Evolutionary conservation across 768 basidiomycete species (phyloP), one percentile per base, ranked within the genome.

Genomic region (Plicaturopsis crispa): DNA sequence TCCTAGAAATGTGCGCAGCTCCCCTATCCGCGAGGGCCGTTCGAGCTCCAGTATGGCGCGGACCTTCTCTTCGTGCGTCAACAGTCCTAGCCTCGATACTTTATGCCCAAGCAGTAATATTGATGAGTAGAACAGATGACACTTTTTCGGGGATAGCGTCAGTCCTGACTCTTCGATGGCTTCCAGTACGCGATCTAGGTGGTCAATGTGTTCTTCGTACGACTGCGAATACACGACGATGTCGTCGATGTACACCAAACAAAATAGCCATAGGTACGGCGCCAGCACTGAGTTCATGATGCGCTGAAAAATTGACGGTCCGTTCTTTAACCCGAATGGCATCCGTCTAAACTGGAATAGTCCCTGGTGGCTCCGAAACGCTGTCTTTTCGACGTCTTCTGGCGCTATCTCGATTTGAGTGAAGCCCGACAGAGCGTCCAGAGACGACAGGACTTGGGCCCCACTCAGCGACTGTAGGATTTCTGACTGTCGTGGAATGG

Each of bases 191-290:
- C 36, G 8, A 20, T 60, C 61, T 0, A 64, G 13, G 33, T 64
- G 60, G 1, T 31, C 1, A 2, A 59, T 1, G 39, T 69, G 63
- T 2, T 66, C 54, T 1, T 60, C 43, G 2, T 53, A 53, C 1
- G 39, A 43, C 21, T 38, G 28, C 0, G 58, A 61, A 35, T 51
- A 67, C 0, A 67, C 51, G 0, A 68, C 53, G 2, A 69, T 68
- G 33, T 70, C 58, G 33, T 70, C 62, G 6, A 69, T 65, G 34
- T 69, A 70, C 0, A 68, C 66, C 12, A 64, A 33, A 2, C 61
- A 41, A 35, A 67, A 66, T 1, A 64, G 38, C 64, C 65, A 66
- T 5, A 69, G 44, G 36, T 46, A 66, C 0, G 59, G 61, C 0
- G 60, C 47, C 1, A 67, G 45, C 0, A 66, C 44, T 4, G 38